Evolutionary conservation across 805 yeast species (phyloP).

Genomic region (Spathaspora sp.): DNA sequence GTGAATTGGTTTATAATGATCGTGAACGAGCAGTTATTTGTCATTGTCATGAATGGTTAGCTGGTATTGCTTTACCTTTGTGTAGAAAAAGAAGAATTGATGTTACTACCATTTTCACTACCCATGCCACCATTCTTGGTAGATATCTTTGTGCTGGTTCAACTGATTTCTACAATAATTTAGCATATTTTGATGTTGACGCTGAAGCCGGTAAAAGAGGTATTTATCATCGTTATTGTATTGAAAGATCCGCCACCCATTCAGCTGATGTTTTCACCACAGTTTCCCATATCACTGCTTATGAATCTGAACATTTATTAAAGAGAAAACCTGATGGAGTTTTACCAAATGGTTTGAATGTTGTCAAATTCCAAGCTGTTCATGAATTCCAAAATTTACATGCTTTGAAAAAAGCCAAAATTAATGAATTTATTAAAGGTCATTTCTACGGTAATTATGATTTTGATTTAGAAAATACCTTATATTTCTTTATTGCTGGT

Average conservation of each 20-base stretch:
- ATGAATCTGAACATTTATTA: constrained; percentile 85
- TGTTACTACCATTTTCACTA: constrained; percentile 92
- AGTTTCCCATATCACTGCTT: constrained; percentile 96
- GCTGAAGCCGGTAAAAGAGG: constrained; percentile 98
- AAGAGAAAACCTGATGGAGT: constrained; percentile 98
- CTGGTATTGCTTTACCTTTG: constrained; percentile 91
- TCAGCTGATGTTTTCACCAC: constrained; percentile 96
- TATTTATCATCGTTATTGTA: constrained; percentile 93
- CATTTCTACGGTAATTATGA: constrained; percentile 97
- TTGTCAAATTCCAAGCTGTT: constrained; percentile 92
- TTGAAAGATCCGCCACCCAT: constrained; percentile 95
- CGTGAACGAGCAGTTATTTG: constrained; percentile 84
- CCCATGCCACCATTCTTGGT: constrained; percentile 95
- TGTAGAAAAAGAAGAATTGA: constrained; percentile 90
- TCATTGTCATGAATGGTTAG: constrained; percentile 98
- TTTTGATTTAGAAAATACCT: constrained; percentile 88
- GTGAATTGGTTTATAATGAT: constrained; percentile 85
- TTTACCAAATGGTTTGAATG: constrained; percentile 93
- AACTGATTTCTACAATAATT: constrained; percentile 91
- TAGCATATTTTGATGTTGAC: constrained; percentile 88
- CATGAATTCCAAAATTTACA: constrained; percentile 97
- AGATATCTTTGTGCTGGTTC: constrained; percentile 95
- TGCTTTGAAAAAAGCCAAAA: constrained; percentile 85
- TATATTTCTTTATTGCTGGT: constrained; percentile 95
- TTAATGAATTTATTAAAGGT: constrained; percentile 92